phyloP scores from a whole-genome alignment of 768 basidiomycete species.

The Lactarius pseudohatsudake region DNA sequence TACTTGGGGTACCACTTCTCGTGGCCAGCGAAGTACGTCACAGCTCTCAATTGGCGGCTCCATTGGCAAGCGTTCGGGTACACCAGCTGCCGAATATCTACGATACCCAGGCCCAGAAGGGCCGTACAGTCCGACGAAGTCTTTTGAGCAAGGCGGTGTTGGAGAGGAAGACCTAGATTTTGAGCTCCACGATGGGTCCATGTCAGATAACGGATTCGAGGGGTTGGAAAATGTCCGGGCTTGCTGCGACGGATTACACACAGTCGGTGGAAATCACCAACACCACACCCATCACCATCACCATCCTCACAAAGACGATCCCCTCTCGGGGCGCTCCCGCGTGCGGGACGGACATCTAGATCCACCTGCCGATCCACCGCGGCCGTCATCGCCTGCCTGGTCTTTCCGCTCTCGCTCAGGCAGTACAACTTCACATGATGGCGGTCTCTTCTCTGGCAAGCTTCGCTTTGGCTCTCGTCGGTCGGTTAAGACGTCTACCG shows the following conservation, averaged over 20 bases:
- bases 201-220: constrained; percentile 81
- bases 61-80: constrained; percentile 82
- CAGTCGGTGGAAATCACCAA: constrained; percentile 64
- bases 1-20: constrained; percentile 73
- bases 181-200: constrained; percentile 72
- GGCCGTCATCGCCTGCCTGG: constrained; percentile 81
- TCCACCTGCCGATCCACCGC: constrained; percentile 46
- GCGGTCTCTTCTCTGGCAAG: constrained; percentile 67
- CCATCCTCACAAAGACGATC: constrained; percentile 36
- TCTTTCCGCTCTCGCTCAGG: constrained; percentile 80
- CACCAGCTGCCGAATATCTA: constrained; percentile 89
- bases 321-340: constrained; percentile 37
- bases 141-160: constrained; percentile 40
- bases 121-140: constrained; percentile 72
- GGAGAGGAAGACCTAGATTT: constrained; percentile 71
- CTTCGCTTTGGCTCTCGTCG: constrained; percentile 75
- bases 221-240: constrained; percentile 94
- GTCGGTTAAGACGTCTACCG: constrained; percentile 41
- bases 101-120: constrained; percentile 75
- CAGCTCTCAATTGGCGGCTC: constrained; percentile 75
- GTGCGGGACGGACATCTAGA: constrained; percentile 54
- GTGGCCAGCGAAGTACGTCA: constrained; percentile 74
- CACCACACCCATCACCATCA: constrained; percentile 63
- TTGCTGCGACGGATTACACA: constrained; percentile 86
- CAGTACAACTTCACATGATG: constrained; percentile 71